phyloP scores from a whole-genome alignment of 2,329 filamentous ascomycete genomes.

The Arthroderma uncinatum region DNA sequence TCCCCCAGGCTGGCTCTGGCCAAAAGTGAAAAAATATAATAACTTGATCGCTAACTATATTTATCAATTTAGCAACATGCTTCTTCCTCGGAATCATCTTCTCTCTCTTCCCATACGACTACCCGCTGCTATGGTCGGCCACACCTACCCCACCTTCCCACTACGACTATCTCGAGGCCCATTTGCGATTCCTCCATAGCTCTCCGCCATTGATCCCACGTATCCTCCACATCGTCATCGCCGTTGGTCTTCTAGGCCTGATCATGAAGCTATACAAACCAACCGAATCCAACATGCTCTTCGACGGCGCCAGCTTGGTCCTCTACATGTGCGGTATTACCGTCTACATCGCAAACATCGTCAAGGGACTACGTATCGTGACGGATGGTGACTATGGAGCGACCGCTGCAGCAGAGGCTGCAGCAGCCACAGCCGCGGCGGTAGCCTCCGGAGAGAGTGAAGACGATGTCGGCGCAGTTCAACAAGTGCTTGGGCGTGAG shows the following conservation, averaged over 20 bases:
- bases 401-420: background rate
- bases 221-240: conserved; percentile 87
- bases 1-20: conserved; percentile 10
- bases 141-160: conserved; percentile 43
- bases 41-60: background rate
- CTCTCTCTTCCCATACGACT: conserved; percentile 82
- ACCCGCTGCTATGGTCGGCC: conserved; percentile 39
- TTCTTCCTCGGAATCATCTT: conserved; percentile 99
- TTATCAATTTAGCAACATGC: conserved; percentile 55
- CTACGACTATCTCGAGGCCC: conserved; percentile 75
- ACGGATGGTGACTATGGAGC: conserved; percentile 57
- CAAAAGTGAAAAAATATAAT: background rate
- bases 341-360: conserved; percentile 91
- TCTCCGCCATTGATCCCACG: conserved; percentile 85
- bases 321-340: conserved; percentile 76
- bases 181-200: conserved; percentile 83
- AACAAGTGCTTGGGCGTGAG: conserved; percentile 65
- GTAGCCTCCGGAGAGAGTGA: conserved; percentile 16
- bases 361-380: conserved; percentile 83
- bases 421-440: background rate
- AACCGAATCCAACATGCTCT: conserved; percentile 87
- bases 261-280: conserved; percentile 91
- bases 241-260: conserved; percentile 77
- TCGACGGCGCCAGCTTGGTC: conserved; percentile 64
- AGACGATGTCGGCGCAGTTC: conserved; percentile 40